These are phyloP conservation scores for Claviceps arundinis DNA, from an alignment of 2,329 filamentous ascomycete genomes.

Conservation along the genomic window DNA sequence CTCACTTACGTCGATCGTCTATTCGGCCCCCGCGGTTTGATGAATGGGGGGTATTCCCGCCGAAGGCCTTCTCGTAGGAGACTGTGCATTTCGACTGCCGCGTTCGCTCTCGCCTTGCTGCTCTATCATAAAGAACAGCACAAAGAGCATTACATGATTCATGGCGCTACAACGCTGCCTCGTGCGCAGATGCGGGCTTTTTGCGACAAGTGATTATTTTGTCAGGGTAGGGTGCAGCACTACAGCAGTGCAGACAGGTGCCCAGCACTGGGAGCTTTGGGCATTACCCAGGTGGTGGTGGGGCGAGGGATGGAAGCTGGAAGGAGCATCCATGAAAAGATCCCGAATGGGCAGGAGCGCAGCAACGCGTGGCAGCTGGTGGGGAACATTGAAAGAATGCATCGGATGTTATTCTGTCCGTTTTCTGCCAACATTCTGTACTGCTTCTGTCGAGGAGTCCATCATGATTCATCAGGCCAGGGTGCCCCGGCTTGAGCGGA, in stretches of 20 bases:
- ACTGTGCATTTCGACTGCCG: neutral
- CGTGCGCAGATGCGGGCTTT: neutral
- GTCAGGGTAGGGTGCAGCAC: neutral
- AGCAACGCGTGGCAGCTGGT: neutral
- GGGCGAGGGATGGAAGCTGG: neutral
- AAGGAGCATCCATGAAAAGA: neutral
- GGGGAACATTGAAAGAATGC: neutral
- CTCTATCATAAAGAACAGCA: neutral
- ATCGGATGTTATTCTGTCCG: neutral
- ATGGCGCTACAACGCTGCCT: neutral
- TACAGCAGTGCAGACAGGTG: neutral
- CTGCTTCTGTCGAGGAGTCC: no score
- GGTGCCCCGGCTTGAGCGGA: no score
- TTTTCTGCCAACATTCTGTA: neutral
- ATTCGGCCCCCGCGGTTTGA: neutral
- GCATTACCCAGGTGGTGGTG: neutral
- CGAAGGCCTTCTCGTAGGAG: neutral
- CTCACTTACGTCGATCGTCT: neutral
- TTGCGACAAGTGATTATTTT: neutral
- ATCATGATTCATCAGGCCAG: no score
- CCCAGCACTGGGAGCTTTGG: neutral
- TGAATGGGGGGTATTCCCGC: neutral
- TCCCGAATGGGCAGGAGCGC: neutral
- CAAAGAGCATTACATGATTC: neutral
- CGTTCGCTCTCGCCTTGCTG: neutral